phyloP scores from a whole-genome alignment of 2,329 filamentous ascomycete genomes.

The Exophiala lecanii-corni region DNA sequence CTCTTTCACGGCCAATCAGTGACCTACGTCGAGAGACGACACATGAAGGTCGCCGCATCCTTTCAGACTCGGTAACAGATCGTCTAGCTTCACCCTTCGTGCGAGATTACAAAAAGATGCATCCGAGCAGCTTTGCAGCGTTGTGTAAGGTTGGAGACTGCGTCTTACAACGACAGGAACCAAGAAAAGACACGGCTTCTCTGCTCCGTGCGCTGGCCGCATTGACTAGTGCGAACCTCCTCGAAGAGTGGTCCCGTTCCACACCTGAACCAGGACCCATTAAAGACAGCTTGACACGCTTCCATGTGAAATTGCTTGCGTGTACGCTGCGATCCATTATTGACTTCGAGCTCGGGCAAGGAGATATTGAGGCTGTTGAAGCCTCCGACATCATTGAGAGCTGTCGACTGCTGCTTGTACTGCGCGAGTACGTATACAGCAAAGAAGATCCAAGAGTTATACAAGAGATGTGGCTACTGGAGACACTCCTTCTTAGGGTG shows the following conservation, averaged over 20 bases:
- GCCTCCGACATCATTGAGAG: constrained; percentile 1
- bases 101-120: background rate
- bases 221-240: background rate
- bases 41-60: constrained; percentile 1
- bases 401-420: constrained; percentile 7
- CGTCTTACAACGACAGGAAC: too few species aligned
- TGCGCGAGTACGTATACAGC: constrained; percentile 6
- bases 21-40: background rate
- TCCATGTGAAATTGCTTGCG: constrained; percentile 3
- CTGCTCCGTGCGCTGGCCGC: background rate
- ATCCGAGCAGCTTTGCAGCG: constrained; percentile 2
- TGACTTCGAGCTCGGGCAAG: constrained; percentile 3
- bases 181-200: too few species aligned
- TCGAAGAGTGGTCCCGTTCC: background rate
- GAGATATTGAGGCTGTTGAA: background rate
- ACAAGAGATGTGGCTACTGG: constrained; percentile 9
- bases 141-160: too few species aligned
- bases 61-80: background rate
- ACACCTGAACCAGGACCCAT: too few species aligned
- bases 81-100: too few species aligned
- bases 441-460: constrained; percentile 6
- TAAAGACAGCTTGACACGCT: background rate
- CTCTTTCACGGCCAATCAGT: background rate
- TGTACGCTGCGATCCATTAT: constrained; percentile 7
- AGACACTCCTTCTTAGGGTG: constrained; percentile 1